Evolutionary conservation across 495 filamentous ascomycete species (phyloP), one percentile per base, ranked within the genome.

Genomic region (Aspergillus homomorphus): DNA sequence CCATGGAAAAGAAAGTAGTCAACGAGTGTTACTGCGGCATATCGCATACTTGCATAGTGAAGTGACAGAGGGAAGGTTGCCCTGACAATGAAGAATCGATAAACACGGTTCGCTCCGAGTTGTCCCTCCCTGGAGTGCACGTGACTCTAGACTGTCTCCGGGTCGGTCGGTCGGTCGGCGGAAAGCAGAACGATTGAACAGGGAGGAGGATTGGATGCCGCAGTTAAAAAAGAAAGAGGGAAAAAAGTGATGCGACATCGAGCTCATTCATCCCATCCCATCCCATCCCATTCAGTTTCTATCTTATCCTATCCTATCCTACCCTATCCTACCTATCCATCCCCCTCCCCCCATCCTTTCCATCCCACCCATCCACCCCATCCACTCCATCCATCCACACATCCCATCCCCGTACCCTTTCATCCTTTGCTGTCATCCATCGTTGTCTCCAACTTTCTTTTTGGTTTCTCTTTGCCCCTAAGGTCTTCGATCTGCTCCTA

Each of bases 341-440:
- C 46, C 21, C 46, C 23, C 19, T 41, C 23, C 15, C 30, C 43
- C 28, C 19, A 22, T 57, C 21, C 54, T 22, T 50, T 45, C 42
- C 54, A 44, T 16, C 28, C 23, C 15, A 48, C 16, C 42, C 51
- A 18, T 54, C 53, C 41, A 45, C 19, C 33, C 33, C 33, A 38
- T 14, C 33, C 33, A 38, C 10, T 14, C 33, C 33, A 38, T 14
- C 33, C 33, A 38, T 14, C 33, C 33, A 38, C 10, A 2, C 33
- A 38, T 14, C 54, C 42, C 51, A 33, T 54, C 53, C 41, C 51
- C 26, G 45, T 58, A 20, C 38, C 30, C 38, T 54, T 60, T 46
- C 51, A 18, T 22, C 41, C 46, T 16, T 28, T 22, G 16, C 48
- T 51, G 54, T 59, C 54, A 56, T 46, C 43, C 26, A 6, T 28